Base-by-base conservation (phyloP, 2,329 filamentous ascomycete genomes). In the Tricladium varicosporioides region DNA sequence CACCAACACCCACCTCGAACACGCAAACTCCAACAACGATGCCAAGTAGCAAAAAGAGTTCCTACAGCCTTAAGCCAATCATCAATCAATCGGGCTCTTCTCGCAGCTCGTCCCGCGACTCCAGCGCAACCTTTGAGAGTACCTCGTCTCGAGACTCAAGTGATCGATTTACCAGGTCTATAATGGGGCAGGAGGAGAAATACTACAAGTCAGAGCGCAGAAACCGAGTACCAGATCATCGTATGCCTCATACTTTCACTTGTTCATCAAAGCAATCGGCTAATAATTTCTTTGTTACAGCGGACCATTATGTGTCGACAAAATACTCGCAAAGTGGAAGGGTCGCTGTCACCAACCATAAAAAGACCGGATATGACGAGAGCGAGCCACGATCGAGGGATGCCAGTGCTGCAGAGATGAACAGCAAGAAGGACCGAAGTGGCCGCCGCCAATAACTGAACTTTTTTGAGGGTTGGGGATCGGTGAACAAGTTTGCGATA, bases 161-260 rank as follows among this genome's bases (percentile, higher is more conserved):
- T 14, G 5, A 49, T 9, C 51, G 46, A 47, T 58, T 60, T 7
- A 55, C 51, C 14, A 52, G 52, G 40, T 57, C 51, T 19, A 57
- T 51, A 53, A 64, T 58, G 56, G 46, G 53, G 4, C 22, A 7
- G 31, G 45, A 45, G 31, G 42, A 16, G 13, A 18, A 51, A 22
- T 14, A 18, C 31, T 13, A 19, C 22, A 16, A 45, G 31, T 18
- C 22, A n/a, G n/a, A n/a, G 33, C 48, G n/a, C n/a, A 53, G 10
- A 22, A 18, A 53, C 31, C 48, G 63, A 48, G 61, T 60, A n/a
- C 56, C 60, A 44, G 57, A 66, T n/a, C 60, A 64, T 61, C 51
- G 60, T 62, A 58, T 43, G 62, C 57, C 22, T 18, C 16, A 55
- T 36, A 9, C 42, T 36, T 47, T 40, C 48, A 31, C 31, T 22